Conservation (phyloP, 495 filamentous ascomycete genomes). For the Aspergillus homomorphus region DNA sequence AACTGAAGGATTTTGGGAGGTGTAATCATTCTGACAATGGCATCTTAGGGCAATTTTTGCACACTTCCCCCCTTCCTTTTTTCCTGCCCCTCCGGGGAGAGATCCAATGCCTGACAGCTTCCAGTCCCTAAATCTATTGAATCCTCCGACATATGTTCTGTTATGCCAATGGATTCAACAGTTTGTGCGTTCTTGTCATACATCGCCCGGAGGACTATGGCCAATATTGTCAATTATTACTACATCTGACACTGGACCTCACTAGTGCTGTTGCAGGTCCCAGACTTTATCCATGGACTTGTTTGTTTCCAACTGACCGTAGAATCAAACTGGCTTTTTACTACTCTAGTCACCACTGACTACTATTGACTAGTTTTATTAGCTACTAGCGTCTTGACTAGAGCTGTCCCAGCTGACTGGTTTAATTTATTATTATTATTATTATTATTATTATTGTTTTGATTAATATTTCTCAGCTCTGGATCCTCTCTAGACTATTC, state of each 20-base stretch:
- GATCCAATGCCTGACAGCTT: not conserved
- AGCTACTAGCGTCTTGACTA: constrained; percentile 13
- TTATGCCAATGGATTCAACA: constrained; percentile 2
- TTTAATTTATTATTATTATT: constrained; percentile 15
- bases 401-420: constrained; percentile 25
- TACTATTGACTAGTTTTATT: constrained; percentile 13
- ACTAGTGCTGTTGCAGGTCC: constrained; percentile 21
- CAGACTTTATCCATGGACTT: constrained; percentile 23
- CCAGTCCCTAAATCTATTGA: not conserved
- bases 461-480: constrained; percentile 13
- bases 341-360: not conserved
- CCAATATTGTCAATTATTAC: constrained; percentile 29
- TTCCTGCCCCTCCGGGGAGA: not conserved
- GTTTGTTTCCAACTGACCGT: constrained; percentile 22
- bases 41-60: not conserved
- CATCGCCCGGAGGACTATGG: constrained; percentile 3
- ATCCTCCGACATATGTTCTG: constrained; percentile 5
- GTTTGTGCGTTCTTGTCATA: constrained; percentile 8
- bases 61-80: not conserved
- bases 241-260: constrained; percentile 25
- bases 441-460: constrained; percentile 11
- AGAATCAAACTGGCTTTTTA: constrained; percentile 18
- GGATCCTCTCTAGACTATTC: constrained; percentile 12
- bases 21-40: constrained; percentile 9
- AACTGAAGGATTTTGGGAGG: constrained; percentile 2